Conservation (phyloP, 176 grass and related monocot genomes). For the Aechmea fasciata region DNA sequence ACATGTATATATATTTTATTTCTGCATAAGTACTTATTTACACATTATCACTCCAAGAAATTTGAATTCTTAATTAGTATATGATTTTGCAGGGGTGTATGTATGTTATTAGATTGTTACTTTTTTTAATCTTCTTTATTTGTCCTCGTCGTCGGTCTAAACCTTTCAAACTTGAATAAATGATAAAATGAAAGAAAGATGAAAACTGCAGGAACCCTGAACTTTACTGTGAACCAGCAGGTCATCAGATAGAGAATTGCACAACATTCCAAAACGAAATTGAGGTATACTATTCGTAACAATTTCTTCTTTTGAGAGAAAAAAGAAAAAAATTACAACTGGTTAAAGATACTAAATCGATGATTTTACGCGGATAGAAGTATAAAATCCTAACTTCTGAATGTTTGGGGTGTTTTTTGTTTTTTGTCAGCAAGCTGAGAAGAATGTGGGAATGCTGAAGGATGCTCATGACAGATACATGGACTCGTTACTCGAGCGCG, state of each 20-base stretch:
- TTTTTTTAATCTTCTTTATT: no score
- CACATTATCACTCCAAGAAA: no score
- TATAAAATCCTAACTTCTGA: no score
- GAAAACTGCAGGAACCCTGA: background rate
- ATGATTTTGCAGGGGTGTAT: no score
- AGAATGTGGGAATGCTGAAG: background rate
- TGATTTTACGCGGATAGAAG: no score
- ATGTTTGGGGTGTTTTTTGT: background rate
- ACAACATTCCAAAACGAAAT: constrained; percentile 19
- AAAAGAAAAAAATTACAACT: no score
- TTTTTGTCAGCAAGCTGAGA: background rate
- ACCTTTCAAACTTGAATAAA: background rate
- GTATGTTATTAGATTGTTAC: no score
- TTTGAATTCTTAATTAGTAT: no score
- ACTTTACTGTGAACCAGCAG: constrained; percentile 1
- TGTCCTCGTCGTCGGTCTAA: no score
- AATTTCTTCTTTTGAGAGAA: no score
- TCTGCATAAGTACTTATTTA: no score
- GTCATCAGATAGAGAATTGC: background rate
- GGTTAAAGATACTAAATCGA: no score
- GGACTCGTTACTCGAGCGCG: background rate
- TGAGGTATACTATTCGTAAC: constrained; percentile 23
- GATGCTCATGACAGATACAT: constrained; percentile 4
- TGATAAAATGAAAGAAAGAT: background rate
- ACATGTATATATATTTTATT: background rate